Evolutionary conservation across 306 rosid species (phyloP).

Genomic region (Vigna hirtella): DNA sequence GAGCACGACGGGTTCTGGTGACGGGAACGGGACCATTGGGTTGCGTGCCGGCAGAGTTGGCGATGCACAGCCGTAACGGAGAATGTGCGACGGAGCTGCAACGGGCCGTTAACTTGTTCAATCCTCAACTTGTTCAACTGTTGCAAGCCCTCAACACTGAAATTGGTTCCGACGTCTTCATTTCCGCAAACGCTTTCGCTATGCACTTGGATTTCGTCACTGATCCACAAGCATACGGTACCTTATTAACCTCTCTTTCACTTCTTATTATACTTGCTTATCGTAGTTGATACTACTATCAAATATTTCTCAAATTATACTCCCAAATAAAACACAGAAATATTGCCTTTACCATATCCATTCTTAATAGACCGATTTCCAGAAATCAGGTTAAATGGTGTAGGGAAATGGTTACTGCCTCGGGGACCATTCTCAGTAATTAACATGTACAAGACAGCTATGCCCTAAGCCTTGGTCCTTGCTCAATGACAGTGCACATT

Average conservation of each 20-base stretch:
- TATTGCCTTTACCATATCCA: too few relatives aligned
- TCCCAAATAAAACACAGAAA: too few relatives aligned
- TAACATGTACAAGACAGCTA: too few relatives aligned
- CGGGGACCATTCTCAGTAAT: too few relatives aligned
- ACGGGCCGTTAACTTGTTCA: conserved; percentile 59
- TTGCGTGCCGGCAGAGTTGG: conserved; percentile 75
- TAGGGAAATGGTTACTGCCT: too few relatives aligned
- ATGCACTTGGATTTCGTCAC: conserved; percentile 63
- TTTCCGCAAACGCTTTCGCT: conserved; percentile 54
- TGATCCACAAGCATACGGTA: conserved; percentile 65
- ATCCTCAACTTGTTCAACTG: conserved; percentile 61
- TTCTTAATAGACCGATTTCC: too few relatives aligned
- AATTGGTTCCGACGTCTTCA: conserved; percentile 51
- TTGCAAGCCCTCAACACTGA: conserved; percentile 50
- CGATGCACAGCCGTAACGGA: conserved; percentile 56
- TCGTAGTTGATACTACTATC: too few relatives aligned
- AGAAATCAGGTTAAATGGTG: too few relatives aligned
- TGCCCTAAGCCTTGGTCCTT: too few relatives aligned
- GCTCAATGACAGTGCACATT: too few relatives aligned
- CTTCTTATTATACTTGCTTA: background rate
- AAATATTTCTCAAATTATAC: too few relatives aligned
- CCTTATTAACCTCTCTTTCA: background rate
- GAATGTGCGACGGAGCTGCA: conserved; percentile 58
- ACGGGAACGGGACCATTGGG: conserved; percentile 77
- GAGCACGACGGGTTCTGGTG: conserved; percentile 64